phyloP scores from a whole-genome alignment of 768 basidiomycete species.

The Galerina marginata region DNA sequence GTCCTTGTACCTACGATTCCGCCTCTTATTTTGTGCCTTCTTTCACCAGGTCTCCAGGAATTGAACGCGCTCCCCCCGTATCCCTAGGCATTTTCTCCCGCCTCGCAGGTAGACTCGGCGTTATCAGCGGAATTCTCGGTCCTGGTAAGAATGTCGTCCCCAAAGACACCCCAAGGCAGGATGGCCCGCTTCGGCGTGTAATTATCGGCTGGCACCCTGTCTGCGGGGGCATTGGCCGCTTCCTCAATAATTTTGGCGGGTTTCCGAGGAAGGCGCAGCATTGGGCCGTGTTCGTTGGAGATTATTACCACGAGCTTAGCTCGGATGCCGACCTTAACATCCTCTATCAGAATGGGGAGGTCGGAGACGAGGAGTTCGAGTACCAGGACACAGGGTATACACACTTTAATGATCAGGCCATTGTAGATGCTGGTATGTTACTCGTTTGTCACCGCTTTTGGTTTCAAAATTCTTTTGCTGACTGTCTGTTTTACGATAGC shows the following conservation, averaged over 20 bases:
- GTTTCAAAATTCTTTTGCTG: background rate
- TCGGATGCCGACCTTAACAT: background rate
- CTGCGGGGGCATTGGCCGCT: background rate
- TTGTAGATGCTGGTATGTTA: background rate
- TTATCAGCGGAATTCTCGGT: background rate
- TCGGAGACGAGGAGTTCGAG: background rate
- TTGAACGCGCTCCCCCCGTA: background rate
- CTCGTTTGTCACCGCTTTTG: too few species aligned
- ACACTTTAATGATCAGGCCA: background rate
- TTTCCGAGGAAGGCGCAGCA: background rate
- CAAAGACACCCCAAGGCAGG: background rate
- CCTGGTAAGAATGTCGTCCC: background rate
- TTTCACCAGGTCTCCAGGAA: background rate
- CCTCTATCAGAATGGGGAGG: background rate
- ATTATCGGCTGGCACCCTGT: background rate
- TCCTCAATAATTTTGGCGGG: background rate
- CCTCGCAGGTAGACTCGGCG: too few species aligned
- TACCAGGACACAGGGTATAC: background rate
- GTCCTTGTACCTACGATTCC: too few species aligned
- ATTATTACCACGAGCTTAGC: background rate
- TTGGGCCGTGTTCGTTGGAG: background rate
- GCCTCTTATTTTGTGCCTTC: background rate
- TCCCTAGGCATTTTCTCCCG: background rate
- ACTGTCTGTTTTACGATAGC: background rate
- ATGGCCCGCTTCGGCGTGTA: background rate